Percentiles rank a stretch among this genome's conserved stretches.
These are phyloP conservation scores for Tricholoma flavovirens DNA, from an alignment of 768 basidiomycete genomes.

Conservation along the genomic window DNA sequence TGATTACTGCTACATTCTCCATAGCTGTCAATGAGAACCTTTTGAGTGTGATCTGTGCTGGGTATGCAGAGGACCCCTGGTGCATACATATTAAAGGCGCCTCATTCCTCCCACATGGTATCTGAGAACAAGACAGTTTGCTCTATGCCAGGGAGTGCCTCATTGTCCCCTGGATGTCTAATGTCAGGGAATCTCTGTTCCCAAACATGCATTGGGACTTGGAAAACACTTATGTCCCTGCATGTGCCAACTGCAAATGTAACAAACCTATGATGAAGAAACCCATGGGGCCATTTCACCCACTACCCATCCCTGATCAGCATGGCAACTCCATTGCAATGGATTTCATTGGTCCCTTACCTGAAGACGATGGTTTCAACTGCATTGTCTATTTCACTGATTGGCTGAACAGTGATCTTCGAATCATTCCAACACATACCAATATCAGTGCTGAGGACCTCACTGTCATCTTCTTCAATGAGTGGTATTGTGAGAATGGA, in stretches of 20 bases:
- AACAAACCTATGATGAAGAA: conserved; percentile 21
- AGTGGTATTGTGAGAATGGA: no score
- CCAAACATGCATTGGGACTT: conserved; percentile 24
- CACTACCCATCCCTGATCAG: no score
- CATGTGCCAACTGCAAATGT: conserved; percentile 9
- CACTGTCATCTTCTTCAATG: conserved; percentile 21
- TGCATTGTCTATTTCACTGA: conserved; percentile 22
- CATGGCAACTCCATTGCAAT: no score
- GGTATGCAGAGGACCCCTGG: background rate
- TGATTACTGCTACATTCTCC: background rate
- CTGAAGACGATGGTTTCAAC: no score
- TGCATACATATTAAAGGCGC: background rate
- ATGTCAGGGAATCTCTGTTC: conserved; percentile 23
- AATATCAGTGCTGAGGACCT: conserved; percentile 12
- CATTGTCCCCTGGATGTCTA: conserved; percentile 30
- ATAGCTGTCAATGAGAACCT: background rate
- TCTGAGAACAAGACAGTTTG: no score
- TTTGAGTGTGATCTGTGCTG: background rate
- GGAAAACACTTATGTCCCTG: no score
- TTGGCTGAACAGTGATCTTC: conserved; percentile 17
- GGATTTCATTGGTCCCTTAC: no score
- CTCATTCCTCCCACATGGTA: no score
- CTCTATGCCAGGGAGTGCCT: conserved; percentile 14
- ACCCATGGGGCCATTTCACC: background rate
- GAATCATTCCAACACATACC: conserved; percentile 4